phyloP scores from a whole-genome alignment of 169 alveolate genomes.

The Cryptosporidium xiaoi region DNA sequence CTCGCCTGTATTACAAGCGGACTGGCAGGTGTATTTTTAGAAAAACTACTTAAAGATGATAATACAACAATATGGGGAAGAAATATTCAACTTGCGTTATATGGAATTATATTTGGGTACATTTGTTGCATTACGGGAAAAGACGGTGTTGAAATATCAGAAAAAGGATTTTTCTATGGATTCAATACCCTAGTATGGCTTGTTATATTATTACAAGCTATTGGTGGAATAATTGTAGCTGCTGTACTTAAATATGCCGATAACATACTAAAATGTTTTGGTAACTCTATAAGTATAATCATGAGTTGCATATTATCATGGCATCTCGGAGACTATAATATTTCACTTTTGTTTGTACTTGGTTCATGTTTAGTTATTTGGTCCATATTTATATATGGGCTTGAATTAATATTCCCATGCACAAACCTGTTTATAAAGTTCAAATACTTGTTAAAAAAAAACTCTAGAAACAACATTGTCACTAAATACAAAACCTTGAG shows the following conservation, averaged over 20 bases:
- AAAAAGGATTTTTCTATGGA: conserved; percentile 79
- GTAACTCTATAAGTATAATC: conserved; percentile 78
- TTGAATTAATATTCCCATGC: conserved; percentile 28
- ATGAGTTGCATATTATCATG: conserved; percentile 67
- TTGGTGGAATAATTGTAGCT: conserved; percentile 86
- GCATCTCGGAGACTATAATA: conserved; percentile 60
- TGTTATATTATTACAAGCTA: conserved; percentile 79
- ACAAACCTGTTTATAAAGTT: conserved; percentile 7
- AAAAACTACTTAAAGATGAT: conserved; percentile 79
- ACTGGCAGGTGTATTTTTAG: conserved; percentile 83
- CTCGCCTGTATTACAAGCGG: conserved; percentile 84
- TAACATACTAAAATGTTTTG: conserved; percentile 82
- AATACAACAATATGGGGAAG: conserved; percentile 79
- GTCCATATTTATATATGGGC: conserved; percentile 65
- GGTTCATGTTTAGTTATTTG: conserved; percentile 63
- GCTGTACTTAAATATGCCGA: conserved; percentile 86
- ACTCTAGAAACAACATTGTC: conserved; percentile 28
- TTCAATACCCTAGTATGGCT: conserved; percentile 77
- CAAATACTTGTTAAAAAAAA: conserved; percentile 24
- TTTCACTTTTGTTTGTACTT: conserved; percentile 5
- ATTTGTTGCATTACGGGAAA: conserved; percentile 66
- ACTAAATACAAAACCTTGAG: conserved; percentile 40
- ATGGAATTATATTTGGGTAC: conserved; percentile 76
- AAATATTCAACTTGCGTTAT: conserved; percentile 82
- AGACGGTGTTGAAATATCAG: conserved; percentile 70